Conservation (phyloP, 441 rosid species). For the Francoa sonchifolia region DNA sequence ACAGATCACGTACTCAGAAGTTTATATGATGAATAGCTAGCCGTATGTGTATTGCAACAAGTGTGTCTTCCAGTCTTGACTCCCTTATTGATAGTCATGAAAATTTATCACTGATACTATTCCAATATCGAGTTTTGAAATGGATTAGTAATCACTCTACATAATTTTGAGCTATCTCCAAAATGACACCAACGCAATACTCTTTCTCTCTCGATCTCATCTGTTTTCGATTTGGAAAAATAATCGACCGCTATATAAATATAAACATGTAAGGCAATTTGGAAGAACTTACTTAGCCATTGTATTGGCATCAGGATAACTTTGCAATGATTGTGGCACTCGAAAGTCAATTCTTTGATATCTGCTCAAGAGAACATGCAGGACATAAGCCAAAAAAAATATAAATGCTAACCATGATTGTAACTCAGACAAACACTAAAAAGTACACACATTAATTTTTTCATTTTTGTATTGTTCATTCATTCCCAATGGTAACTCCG, state of each 20-base stretch:
- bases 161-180: no score
- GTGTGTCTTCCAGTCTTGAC: no score
- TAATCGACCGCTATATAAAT: not conserved
- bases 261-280: not conserved
- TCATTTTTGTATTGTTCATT: not conserved
- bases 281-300: constrained; percentile 41
- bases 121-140: no score
- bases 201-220: no score
- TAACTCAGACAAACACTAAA: not conserved
- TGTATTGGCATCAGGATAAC: constrained; percentile 40
- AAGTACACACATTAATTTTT: not conserved
- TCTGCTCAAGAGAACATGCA: constrained; percentile 29
- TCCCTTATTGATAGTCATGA: no score
- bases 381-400: constrained; percentile 8
- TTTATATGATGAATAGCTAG: no score
- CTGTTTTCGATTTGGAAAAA: no score
- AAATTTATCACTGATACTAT: no score
- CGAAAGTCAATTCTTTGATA: constrained; percentile 93
- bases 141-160: no score
- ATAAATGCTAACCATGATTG: not conserved
- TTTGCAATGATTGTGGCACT: constrained; percentile 61
- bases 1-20: no score
- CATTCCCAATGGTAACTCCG: not conserved
- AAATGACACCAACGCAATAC: no score
- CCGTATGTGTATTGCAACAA: no score